Base-by-base conservation (phyloP, 352 stramenopile species). In the Phytophthora pseudosyringae region DNA sequence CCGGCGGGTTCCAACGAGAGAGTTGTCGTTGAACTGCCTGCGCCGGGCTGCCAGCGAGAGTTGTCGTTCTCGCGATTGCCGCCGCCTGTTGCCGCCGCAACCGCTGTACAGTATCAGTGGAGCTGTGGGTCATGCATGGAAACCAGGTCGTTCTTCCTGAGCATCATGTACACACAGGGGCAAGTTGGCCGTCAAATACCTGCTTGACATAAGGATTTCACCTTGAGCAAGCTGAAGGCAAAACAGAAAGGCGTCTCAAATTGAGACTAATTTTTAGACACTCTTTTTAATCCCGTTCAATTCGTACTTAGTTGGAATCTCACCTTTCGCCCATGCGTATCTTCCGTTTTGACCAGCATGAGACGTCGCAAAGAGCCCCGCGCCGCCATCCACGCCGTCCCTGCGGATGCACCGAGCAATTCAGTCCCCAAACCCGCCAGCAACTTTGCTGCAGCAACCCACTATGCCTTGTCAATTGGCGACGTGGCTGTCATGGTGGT, bases 261-360 rank as follows among this genome's bases (percentile, higher is more conserved):
- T 21, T 21, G 21, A 21, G 21, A 21, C 21, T 21, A 21, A 21
- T 21, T 21, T 45, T 45, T 45, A 32, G 18, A 25, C 39, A 31
- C n/a, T 21, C 2, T 21, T 21, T 21, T 21, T 1, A 2, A 21
- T 21, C 11, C 32, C 18, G 28, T 32, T 10, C 1, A 56, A 43
- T 16, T 54, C 58, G 58, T 66, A 66, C 49, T 60, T 66, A 60
- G n/a, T 5, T 13, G 25, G 11, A 48, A 32, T 10, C 3, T n/a
- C 10, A 49, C 41, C 38, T 59, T 49, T 28, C 25, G 8, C 10
- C 10, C 21, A 21, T 31, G 13, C n/a, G 44, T 57, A 64, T 53
- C 52, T 65, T 69, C 26, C 38, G 38, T 67, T 68, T 57, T 66
- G 65, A 73, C 39, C 7, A 69, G 52, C 52, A 73, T 69, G 65